Conservation (phyloP, 306 rosid genomes). For the Ormosia emarginata region DNA sequence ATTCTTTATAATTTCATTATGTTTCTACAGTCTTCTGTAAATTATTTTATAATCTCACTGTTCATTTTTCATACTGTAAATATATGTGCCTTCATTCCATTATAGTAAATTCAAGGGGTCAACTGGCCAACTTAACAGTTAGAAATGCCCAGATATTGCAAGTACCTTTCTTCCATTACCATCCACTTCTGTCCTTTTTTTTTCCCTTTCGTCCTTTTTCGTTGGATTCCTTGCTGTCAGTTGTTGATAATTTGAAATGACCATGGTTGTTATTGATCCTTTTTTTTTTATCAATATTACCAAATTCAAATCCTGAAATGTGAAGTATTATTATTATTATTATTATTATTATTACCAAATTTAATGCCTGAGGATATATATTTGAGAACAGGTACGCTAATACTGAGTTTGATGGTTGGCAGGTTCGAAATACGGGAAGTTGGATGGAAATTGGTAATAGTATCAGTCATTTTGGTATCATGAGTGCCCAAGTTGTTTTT, state of each 20-base stretch:
- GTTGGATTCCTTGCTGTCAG: neutral
- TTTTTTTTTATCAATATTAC: neutral
- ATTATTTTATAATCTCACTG: neutral
- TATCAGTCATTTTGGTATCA: slow-evolving; percentile 84
- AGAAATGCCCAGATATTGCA: neutral
- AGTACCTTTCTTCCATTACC: neutral
- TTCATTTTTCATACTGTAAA: neutral
- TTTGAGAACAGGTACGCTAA: neutral
- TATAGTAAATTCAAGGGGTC: neutral
- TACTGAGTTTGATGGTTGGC: slow-evolving; percentile 19
- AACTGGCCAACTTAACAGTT: neutral
- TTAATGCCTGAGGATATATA: neutral
- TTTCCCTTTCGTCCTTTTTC: neutral
- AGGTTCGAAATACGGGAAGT: slow-evolving; percentile 87
- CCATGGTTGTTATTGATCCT: neutral
- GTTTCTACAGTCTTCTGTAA: neutral
- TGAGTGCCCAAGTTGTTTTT: slow-evolving; percentile 94
- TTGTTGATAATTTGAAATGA: neutral
- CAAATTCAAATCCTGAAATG: neutral
- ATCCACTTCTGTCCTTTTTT: neutral
- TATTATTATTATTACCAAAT: neutral
- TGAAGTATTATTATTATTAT: neutral
- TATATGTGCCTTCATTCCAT: neutral
- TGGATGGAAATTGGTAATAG: slow-evolving; percentile 98
- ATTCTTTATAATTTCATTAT: slow-evolving; percentile 12